These are phyloP conservation scores for Apiospora arundinis DNA, from an alignment of 2,329 filamentous ascomycete species.

Conservation along the genomic window DNA sequence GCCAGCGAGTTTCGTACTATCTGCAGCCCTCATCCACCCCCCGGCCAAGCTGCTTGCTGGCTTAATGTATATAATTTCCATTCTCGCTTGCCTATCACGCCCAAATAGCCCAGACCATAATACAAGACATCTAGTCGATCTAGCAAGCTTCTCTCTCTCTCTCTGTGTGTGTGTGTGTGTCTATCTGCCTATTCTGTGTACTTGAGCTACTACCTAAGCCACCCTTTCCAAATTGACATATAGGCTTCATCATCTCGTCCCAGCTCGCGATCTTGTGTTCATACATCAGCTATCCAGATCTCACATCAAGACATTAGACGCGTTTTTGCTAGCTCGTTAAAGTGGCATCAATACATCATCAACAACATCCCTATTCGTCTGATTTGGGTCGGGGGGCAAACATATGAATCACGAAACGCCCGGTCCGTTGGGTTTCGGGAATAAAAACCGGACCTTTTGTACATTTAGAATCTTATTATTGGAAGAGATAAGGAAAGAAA, in stretches of 20 bases:
- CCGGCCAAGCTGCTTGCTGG: constrained; percentile 14
- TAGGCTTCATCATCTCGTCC: neutral
- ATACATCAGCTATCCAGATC: neutral
- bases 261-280: neutral
- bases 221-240: neutral
- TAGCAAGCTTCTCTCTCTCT: neutral
- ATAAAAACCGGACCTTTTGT: neutral
- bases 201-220: neutral
- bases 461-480: neutral
- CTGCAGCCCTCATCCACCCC: neutral
- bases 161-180: too few species aligned
- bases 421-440: neutral
- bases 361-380: neutral
- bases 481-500: neutral
- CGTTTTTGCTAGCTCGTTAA: neutral
- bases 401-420: neutral
- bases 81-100: constrained; percentile 14
- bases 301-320: neutral
- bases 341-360: neutral
- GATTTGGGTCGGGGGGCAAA: neutral
- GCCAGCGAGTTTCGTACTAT: neutral
- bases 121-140: constrained; percentile 8
- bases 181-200: too few species aligned
- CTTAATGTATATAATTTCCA: constrained; percentile 23
- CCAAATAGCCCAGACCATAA: constrained; percentile 6